Conservation (phyloP, 768 basidiomycete species). For the Tephrocybe sp. region DNA sequence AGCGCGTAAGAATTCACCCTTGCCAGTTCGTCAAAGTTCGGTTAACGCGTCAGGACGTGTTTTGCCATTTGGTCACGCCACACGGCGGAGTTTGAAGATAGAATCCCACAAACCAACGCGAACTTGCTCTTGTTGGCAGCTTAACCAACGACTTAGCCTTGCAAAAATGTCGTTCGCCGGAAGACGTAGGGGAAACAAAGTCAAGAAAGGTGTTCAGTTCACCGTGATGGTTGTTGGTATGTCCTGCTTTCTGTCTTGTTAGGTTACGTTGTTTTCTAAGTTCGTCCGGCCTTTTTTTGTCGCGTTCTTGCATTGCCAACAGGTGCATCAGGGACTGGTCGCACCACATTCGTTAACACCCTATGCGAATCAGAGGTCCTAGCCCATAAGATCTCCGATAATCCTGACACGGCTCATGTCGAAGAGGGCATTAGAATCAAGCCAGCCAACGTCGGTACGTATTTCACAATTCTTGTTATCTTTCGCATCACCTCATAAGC, state of each 20-base stretch:
- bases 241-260: constrained; percentile 45
- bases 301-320: constrained; percentile 20
- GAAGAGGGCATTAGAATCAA: constrained; percentile 96
- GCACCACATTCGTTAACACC: constrained; percentile 99
- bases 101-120: constrained; percentile 28
- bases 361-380: constrained; percentile 96
- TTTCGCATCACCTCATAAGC: constrained; percentile 5
- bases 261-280: neutral
- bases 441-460: constrained; percentile 88
- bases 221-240: constrained; percentile 97
- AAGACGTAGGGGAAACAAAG: constrained; percentile 89
- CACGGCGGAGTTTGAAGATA: constrained; percentile 41
- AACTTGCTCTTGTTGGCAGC: constrained; percentile 29
- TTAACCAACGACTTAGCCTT: constrained; percentile 21
- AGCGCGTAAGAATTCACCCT: neutral
- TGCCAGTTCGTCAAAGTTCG: neutral
- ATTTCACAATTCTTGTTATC: neutral
- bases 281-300: constrained; percentile 17
- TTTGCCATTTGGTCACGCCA: constrained; percentile 27
- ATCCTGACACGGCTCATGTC: constrained; percentile 86
- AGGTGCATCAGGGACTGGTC: constrained; percentile 97
- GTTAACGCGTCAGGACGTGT: constrained; percentile 14
- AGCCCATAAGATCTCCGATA: constrained; percentile 81
- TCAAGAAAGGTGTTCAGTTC: constrained; percentile 98
- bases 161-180: constrained; percentile 79